A percentile compares a stretch with the other conserved stretches of the same genome.
Conservation (phyloP, 805 yeast genomes). For the Peterozyma toletana region DNA sequence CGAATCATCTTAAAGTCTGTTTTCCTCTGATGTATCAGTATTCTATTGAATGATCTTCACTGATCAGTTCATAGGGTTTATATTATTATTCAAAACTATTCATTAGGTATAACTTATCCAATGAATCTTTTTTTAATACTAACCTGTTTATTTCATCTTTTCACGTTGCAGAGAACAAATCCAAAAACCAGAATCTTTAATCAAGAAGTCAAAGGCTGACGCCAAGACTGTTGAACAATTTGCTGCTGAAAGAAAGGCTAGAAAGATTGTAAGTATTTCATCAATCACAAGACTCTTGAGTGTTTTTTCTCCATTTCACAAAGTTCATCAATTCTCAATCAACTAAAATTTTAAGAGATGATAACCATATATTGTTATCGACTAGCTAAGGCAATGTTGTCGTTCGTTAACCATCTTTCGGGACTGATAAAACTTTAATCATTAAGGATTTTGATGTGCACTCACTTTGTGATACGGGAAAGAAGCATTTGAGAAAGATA, state of each 20-base stretch:
- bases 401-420: slow-evolving; percentile 81
- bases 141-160: not conserved
- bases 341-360: slow-evolving; percentile 27
- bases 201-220: slow-evolving; percentile 75
- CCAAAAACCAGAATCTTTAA: slow-evolving; percentile 73
- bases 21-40: slow-evolving; percentile 1
- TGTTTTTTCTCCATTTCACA: not conserved
- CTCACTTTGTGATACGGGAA: not conserved
- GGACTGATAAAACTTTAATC: slow-evolving; percentile 45
- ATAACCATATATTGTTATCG: slow-evolving; percentile 43
- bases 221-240: slow-evolving; percentile 71
- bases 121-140: not conserved
- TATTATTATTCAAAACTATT: no score
- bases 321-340: not conserved
- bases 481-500: not conserved
- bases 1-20: not conserved
- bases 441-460: not conserved
- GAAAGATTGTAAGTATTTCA: slow-evolving; percentile 67
- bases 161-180: slow-evolving; percentile 18
- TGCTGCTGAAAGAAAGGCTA: slow-evolving; percentile 72
- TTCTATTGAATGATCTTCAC: no score
- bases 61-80: no score
- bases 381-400: slow-evolving; percentile 72
- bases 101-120: no score
- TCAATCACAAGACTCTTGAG: not conserved